A percentile compares a stretch with the other conserved stretches of the same genome.
These are phyloP conservation scores for Fomitopsis betulina DNA, from an alignment of 1,284 basidiomycete genomes.

Conservation along the genomic window DNA sequence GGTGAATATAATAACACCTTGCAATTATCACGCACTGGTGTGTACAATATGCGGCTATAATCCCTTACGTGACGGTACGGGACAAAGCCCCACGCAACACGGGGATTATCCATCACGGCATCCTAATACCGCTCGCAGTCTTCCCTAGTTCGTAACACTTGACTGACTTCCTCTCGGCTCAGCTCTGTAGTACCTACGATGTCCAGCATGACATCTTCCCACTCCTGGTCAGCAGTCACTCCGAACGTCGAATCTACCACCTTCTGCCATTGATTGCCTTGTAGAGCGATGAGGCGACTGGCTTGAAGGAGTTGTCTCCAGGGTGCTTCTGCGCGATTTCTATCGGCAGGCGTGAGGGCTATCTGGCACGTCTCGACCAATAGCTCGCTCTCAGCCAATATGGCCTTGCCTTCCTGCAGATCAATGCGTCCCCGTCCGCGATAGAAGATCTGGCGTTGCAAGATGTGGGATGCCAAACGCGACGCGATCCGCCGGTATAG, in stretches of 20 bases:
- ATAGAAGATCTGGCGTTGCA: conserved; percentile 78
- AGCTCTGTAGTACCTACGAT: conserved; percentile 46
- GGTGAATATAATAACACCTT: not conserved
- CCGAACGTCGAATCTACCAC: conserved; percentile 44
- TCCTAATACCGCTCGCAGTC: conserved; percentile 24
- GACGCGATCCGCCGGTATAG: conserved; percentile 70
- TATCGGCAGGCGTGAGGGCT: conserved; percentile 38
- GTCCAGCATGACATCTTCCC: conserved; percentile 37
- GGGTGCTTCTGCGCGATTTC: conserved; percentile 43
- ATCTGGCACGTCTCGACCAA: conserved; percentile 74
- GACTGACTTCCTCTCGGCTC: conserved; percentile 46
- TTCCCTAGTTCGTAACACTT: conserved; percentile 44
- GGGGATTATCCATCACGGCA: not conserved
- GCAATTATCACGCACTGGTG: not conserved
- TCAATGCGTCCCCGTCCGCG: conserved; percentile 62
- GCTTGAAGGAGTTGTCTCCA: conserved; percentile 72
- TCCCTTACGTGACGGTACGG: not conserved
- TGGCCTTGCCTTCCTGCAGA: conserved; percentile 45
- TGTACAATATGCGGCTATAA: not conserved
- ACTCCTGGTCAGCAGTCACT: conserved; percentile 30
- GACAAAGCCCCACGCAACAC: not conserved
- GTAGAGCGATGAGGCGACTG: conserved; percentile 57
- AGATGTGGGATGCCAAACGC: conserved; percentile 67
- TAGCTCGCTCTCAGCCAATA: conserved; percentile 67
- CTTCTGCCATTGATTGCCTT: conserved; percentile 44